Base-by-base conservation (phyloP, 2,329 filamentous ascomycete species). In the Xylariales sp. region DNA sequence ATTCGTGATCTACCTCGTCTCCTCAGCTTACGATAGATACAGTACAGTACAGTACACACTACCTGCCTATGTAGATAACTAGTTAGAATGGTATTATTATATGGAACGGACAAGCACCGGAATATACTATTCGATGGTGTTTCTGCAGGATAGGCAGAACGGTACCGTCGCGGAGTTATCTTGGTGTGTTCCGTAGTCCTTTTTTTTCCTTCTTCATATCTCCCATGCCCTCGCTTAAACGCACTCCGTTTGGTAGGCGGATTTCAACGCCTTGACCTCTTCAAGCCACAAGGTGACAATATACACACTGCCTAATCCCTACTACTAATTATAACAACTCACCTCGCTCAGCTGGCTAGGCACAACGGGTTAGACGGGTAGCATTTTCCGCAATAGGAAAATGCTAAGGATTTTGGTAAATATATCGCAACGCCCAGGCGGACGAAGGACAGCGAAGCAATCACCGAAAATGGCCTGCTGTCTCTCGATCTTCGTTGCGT, bases 271-370 rank as follows among this genome's bases (percentile, higher is more conserved):
- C 32, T 41, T 34, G 59, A 34, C 53, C 54, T 50, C 23, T 32
- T 30, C 60, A 64, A 64, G 65, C 61, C 61, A 61, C 61, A 36
- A 61, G 49, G 65, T 65, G 57, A 41, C 65, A 68, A 55, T 59
- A 49, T 58, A 56, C n/a, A 56, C n/a, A 28, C n/a, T 49, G 18
- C 30, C 57, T 48, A 23, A 16, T 23, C 57, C 62, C 52, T 62
- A 34, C 23, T 23, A 39, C 36, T 39, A 62, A 62, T 62, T 53
- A 68, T 62, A 65, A 62, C 53, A 56, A 23, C 36, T 58, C 36
- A 16, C 18, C 32, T 43, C 18, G 45, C 39, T 65, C 62, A 62
- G 62, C 65, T 54, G 58, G 18, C 28, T 43, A 12, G 28, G 32
- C 23, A 39, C 23, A 30, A 52, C 55, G 45, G 52, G 50, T 45